Evolutionary conservation across 768 basidiomycete genomes (phyloP).

Genomic region (Pisolithus sp.): DNA sequence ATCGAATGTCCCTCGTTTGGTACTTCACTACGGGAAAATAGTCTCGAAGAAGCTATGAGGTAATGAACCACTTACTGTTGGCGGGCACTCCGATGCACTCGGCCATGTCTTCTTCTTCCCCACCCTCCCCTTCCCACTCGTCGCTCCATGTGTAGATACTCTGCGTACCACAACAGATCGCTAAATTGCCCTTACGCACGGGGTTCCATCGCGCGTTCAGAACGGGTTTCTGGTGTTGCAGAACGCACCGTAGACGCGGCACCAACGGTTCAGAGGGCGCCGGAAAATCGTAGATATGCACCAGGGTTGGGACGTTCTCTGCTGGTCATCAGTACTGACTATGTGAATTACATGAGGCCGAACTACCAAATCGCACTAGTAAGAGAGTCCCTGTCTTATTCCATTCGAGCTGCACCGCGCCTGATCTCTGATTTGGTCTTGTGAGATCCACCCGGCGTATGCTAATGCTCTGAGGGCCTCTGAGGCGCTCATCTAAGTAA

Average conservation of each 20-base stretch:
- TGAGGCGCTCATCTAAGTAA: slow-evolving; percentile 55
- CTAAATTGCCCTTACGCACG: slow-evolving; percentile 65
- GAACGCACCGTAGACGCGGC: slow-evolving; percentile 58
- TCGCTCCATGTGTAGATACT: slow-evolving; percentile 79
- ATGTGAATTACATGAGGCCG: neutral
- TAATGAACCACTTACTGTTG: slow-evolving; percentile 42
- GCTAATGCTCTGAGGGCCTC: slow-evolving; percentile 48
- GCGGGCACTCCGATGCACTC: slow-evolving; percentile 88
- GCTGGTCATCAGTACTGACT: slow-evolving; percentile 6
- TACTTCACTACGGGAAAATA: slow-evolving; percentile 50
- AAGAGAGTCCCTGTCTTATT: slow-evolving; percentile 71
- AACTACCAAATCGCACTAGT: slow-evolving; percentile 64
- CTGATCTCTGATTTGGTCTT: slow-evolving; percentile 60
- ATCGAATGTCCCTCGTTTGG: slow-evolving; percentile 59
- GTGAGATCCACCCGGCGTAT: slow-evolving; percentile 48
- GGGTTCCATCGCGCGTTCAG: slow-evolving; percentile 77
- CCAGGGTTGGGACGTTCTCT: slow-evolving; percentile 59
- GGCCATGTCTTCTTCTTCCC: slow-evolving; percentile 68
- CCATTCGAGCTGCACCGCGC: slow-evolving; percentile 72
- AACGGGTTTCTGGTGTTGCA: slow-evolving; percentile 61
- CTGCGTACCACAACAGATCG: slow-evolving; percentile 58
- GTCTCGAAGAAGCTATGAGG: slow-evolving; percentile 5
- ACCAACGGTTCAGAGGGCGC: slow-evolving; percentile 47
- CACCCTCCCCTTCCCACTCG: slow-evolving; percentile 62
- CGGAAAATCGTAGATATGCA: slow-evolving; percentile 73